Base-by-base conservation (phyloP, 2,329 filamentous ascomycete genomes). In the Aspergillus fumigatiaffinis region DNA sequence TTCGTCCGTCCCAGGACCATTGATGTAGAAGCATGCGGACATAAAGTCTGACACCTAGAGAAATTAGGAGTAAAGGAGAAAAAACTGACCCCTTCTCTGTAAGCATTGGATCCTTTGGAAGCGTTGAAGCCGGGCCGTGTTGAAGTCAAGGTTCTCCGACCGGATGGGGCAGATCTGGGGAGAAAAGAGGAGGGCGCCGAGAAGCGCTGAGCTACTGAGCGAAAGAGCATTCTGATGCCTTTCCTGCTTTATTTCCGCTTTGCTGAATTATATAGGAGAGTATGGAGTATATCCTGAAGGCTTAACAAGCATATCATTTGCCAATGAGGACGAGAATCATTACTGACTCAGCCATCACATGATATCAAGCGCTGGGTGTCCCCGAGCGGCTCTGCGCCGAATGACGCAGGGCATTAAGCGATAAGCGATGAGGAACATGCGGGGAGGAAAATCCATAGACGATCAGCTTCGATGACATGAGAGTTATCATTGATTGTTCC, bases 381-480 rank as follows among this genome's bases (percentile, higher is more conserved):
- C 32, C 10, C 53, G 46, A 58, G 50, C 54, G 56, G 59, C 57
- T 60, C 55, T 50, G 56, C 50, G 50, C 52, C 54, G 44, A 62
- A 62, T 57, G 32, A 38, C 32, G 32, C 59, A 60, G 38, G 54
- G 60, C 12, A 47, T 51, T 38, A 38, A 17, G 52, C 44, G 35
- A 55, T 54, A 56, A 57, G 51, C 54, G 60, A 58, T 38, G 53
- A 51, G 58, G 56, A 64, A 65, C 57, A 62, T 54, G 63, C 64
- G 63, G 67, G 66, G 65, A 61, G 59, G 64, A 71, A 62, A 23
- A 47, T 62, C 63, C 66, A 71, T 68, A 52, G 64, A 51, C 63
- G 65, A 70, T 71, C 70, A 71, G 68, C 68, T 71, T 71, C 57
- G 63, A 65, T 60, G 61, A 57, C 44, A 55, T 54, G 54, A 55